Conservation (phyloP, 2,329 filamentous ascomycete genomes). For the Verticillium tricorpus region DNA sequence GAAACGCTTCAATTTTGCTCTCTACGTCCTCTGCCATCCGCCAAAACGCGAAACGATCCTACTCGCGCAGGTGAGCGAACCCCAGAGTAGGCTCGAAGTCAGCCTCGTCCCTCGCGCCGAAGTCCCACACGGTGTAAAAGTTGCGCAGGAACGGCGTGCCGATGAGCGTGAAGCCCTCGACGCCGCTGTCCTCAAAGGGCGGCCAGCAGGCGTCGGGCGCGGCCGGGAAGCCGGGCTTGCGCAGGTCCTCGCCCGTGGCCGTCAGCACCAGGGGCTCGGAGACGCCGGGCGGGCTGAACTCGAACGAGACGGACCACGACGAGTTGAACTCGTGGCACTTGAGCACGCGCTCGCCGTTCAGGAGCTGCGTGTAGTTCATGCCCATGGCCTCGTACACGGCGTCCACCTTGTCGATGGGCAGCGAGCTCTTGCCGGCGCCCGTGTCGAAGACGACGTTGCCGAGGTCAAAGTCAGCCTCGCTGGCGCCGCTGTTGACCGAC, state of each 20-base stretch:
- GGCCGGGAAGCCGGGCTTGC: slow-evolving; percentile 25
- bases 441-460: slow-evolving; percentile 25
- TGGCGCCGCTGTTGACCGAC: slow-evolving; percentile 3
- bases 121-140: slow-evolving; percentile 29
- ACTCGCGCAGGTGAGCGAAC: background rate
- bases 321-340: slow-evolving; percentile 30
- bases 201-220: slow-evolving; percentile 29
- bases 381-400: slow-evolving; percentile 27
- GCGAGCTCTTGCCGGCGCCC: slow-evolving; percentile 19
- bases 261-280: slow-evolving; percentile 17
- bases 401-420: slow-evolving; percentile 19
- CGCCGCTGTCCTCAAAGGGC: slow-evolving; percentile 21
- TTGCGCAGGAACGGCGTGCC: slow-evolving; percentile 22
- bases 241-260: slow-evolving; percentile 23
- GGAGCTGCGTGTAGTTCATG: slow-evolving; percentile 27
- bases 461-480: slow-evolving; percentile 2
- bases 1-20: background rate
- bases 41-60: no score
- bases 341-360: slow-evolving; percentile 20
- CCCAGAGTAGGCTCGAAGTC: background rate
- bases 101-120: slow-evolving; percentile 13
- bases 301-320: slow-evolving; percentile 26
- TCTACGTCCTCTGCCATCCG: background rate
- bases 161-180: slow-evolving; percentile 21
- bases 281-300: slow-evolving; percentile 16